Evolutionary conservation across 2,329 filamentous ascomycete genomes (phyloP), one percentile per base, ranked within the genome.

Genomic region (Apiospora phragmitis): DNA sequence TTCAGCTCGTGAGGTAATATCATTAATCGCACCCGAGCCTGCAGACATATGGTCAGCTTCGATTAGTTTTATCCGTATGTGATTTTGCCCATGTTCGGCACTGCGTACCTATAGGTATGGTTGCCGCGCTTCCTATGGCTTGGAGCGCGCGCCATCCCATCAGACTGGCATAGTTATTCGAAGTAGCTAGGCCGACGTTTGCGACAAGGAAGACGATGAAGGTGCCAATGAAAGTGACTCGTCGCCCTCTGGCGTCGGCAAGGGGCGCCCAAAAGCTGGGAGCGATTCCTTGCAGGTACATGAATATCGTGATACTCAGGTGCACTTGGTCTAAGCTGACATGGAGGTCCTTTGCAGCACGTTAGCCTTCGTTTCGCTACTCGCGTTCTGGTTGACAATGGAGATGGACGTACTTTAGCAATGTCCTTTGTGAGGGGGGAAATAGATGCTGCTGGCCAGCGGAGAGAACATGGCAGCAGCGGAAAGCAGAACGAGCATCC

Each of bases 401-500:
- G 21, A 38, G 51, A 6, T 5, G n/a, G 14, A 72, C 45, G 8
- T 45, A 80, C 81, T 68, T 74, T 71, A 4, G 82, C 77, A n/a
- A 86, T 80, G 2, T 77, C 73, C 62, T 81, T 79, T 8, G 86
- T 72, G 0, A n/a, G 84, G 80, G 0, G 85, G 85, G 67, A 86
- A 82, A 76, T 87, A 88, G 67, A 89, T 87, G 71, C 85, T 86
- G 45, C 83, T 83, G 4, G 85, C 85, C 21, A 86, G 73, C 1
- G 86, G 86, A 2, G 86, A 87, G 77, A 89, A 88, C 38, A 88
- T 78, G 0, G 84, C 85, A 1, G 85, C 87, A n/a, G 7, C 5
- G 32, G 55, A 62, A 38, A 62, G 32, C 55, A 62, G 21, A 12
- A 38, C 8, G 16, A 62, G 32, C 55, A 62, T n/a, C 32, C 32